Percentiles rank a stretch among this genome's conserved stretches.
These are phyloP conservation scores for Boletus rubropictus DNA, from an alignment of 768 basidiomycete genomes.

Conservation along the genomic window DNA sequence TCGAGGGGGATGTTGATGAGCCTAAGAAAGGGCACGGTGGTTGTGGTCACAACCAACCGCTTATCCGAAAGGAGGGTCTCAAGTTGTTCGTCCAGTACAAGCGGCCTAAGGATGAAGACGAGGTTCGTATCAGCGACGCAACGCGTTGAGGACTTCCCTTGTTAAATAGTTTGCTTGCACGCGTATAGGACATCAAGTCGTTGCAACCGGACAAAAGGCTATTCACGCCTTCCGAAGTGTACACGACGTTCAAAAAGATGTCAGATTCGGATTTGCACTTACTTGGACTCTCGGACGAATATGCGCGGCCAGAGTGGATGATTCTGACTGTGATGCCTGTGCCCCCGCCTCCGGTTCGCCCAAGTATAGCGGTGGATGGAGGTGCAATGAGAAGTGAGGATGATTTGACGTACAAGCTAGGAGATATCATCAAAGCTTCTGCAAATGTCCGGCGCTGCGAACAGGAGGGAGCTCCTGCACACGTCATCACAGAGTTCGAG, in stretches of 20 bases:
- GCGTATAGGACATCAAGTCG: conserved; percentile 66
- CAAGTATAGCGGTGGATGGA: conserved; percentile 95
- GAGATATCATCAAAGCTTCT: conserved; percentile 94
- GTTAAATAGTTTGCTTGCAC: conserved; percentile 9
- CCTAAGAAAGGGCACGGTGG: conserved; percentile 93
- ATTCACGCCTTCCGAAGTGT: conserved; percentile 83
- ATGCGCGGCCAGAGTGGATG: conserved; percentile 99
- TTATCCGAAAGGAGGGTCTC: conserved; percentile 87
- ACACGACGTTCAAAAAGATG: conserved; percentile 94
- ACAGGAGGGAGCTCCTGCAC: conserved; percentile 93
- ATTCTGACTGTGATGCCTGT: conserved; percentile 96
- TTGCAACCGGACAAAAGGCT: conserved; percentile 77
- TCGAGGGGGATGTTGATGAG: conserved; percentile 56
- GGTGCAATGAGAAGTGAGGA: conserved; percentile 97
- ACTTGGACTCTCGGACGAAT: conserved; percentile 90
- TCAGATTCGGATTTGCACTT: conserved; percentile 80
- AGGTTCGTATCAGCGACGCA: conserved; percentile 50
- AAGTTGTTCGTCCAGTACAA: conserved; percentile 95
- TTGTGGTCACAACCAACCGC: conserved; percentile 88
- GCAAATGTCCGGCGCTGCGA: conserved; percentile 88
- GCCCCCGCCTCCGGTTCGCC: conserved; percentile 95
- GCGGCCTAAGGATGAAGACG: conserved; percentile 89
- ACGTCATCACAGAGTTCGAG: conserved; percentile 93
- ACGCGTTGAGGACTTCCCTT: not conserved
- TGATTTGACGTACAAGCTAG: conserved; percentile 96